A percentile compares a stretch with the other conserved stretches of the same genome.
Conservation (phyloP, 1,284 basidiomycete species). For the Cystobasidium sp. region DNA sequence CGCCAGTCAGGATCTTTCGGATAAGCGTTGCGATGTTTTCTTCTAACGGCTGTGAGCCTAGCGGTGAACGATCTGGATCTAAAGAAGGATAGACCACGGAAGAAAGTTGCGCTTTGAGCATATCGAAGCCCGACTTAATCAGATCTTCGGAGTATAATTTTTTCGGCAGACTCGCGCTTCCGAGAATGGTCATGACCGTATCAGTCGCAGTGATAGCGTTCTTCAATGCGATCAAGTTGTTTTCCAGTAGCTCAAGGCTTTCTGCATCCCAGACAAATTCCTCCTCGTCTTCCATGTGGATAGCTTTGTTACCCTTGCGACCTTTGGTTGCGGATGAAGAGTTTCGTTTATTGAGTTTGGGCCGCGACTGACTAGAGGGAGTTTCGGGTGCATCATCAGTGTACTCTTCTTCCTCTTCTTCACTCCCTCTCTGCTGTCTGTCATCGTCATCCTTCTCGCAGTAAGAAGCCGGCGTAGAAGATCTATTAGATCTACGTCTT, state of each 20-base stretch:
- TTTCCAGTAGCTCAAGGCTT: background rate
- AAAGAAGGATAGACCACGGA: constrained; percentile 84
- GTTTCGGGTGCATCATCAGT: constrained; percentile 15
- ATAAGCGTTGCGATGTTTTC: constrained; percentile 58
- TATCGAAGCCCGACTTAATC: constrained; percentile 73
- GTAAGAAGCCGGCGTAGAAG: constrained; percentile 15
- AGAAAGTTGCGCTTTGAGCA: constrained; percentile 77
- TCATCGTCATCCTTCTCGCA: constrained; percentile 26
- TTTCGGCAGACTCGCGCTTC: constrained; percentile 34
- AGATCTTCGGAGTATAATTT: constrained; percentile 74
- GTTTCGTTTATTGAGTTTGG: constrained; percentile 12
- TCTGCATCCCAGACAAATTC: constrained; percentile 26
- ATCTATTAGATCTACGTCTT: constrained; percentile 18
- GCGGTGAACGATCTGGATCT: constrained; percentile 64
- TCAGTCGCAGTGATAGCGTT: constrained; percentile 31
- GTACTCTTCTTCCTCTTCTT: constrained; percentile 33
- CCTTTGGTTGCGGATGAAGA: constrained; percentile 2
- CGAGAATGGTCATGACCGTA: constrained; percentile 15
- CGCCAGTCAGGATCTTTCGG: constrained; percentile 68
- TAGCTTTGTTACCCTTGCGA: constrained; percentile 9
- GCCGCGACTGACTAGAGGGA: constrained; percentile 14
- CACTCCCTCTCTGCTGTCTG: background rate
- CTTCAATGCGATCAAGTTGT: constrained; percentile 22
- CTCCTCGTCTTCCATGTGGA: background rate
- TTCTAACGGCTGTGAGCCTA: constrained; percentile 43